Evolutionary conservation across 805 yeast species (phyloP).

Genomic region (Gaillardinia entomophila): DNA sequence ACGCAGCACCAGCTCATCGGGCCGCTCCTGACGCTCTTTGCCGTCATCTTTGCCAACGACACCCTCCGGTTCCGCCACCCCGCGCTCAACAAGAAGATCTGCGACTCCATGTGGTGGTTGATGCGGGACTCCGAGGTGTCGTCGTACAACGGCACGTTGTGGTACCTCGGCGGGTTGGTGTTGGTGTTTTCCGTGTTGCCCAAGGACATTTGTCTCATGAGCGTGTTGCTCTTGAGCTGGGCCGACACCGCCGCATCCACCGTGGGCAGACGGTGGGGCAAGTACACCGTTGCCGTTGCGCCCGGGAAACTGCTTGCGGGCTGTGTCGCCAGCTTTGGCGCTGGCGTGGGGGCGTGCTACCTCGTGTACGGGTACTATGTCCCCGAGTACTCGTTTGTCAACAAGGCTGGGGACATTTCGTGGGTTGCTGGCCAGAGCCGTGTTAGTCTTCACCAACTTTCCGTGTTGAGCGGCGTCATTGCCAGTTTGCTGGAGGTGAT

Average conservation of each 20-base stretch:
- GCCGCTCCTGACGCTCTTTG: constrained; percentile 53
- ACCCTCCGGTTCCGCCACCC: constrained; percentile 56
- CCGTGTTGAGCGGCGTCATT: constrained; percentile 66
- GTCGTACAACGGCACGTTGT: constrained; percentile 75
- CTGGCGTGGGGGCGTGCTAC: constrained; percentile 65
- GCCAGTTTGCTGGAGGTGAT: constrained; percentile 87
- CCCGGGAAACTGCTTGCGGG: constrained; percentile 85
- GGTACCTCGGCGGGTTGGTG: constrained; percentile 76
- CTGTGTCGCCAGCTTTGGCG: constrained; percentile 72
- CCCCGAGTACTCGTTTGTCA: constrained; percentile 50
- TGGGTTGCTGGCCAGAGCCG: constrained; percentile 62
- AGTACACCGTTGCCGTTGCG: constrained; percentile 72
- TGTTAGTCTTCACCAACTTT: constrained; percentile 46
- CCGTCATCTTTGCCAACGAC: constrained; percentile 57
- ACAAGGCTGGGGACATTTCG: constrained; percentile 50
- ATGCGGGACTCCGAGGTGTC: constrained; percentile 81
- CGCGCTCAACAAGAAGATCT: constrained; percentile 60
- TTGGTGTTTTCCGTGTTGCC: constrained; percentile 66
- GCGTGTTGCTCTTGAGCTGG: constrained; percentile 85
- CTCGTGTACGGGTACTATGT: constrained; percentile 68
- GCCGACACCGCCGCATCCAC: constrained; percentile 97
- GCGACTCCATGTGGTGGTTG: constrained; percentile 65
- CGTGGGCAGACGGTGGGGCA: constrained; percentile 80
- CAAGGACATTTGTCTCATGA: constrained; percentile 74
- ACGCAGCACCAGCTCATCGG: constrained; percentile 52